Percentiles rank a stretch among this genome's conserved stretches.
Evolutionary conservation across 192 early-diverging fungal genomes (phyloP).

Genomic region (Rhizoclosmatium sp.): DNA sequence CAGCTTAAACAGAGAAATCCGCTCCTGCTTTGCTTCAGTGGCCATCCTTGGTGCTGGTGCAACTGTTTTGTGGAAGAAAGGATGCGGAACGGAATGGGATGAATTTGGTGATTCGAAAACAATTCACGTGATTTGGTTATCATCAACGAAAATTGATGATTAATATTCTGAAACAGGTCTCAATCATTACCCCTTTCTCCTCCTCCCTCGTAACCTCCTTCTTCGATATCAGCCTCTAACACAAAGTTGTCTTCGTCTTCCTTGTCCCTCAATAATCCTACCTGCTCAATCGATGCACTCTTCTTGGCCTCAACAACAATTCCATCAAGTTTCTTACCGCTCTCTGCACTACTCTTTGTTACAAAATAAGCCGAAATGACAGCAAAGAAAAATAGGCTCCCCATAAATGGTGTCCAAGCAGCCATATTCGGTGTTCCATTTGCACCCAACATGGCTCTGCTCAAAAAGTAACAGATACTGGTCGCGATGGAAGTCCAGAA

Average conservation of each 20-base stretch:
- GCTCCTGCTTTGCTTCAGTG: too few relatives aligned
- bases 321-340: too few relatives aligned
- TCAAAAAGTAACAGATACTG: conserved; percentile 25
- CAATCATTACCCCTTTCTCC: not conserved
- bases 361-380: not conserved
- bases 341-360: not conserved
- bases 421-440: conserved; percentile 8
- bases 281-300: not conserved
- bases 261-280: too few relatives aligned
- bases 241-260: too few relatives aligned
- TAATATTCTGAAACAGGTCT: not conserved
- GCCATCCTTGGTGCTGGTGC: not conserved
- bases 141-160: not conserved
- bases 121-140: too few relatives aligned
- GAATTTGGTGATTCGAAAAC: too few relatives aligned
- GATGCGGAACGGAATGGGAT: not conserved
- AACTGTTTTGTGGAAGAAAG: not conserved
- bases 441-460: conserved; percentile 12
- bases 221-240: not conserved
- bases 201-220: not conserved
- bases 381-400: not conserved
- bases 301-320: not conserved
- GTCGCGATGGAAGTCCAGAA: conserved; percentile 18
- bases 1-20: not conserved
- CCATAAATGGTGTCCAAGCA: conserved; percentile 12